Evolutionary conservation across 2,329 filamentous ascomycete species (phyloP).

Genomic region (Pseudogymnoascus sp.): DNA sequence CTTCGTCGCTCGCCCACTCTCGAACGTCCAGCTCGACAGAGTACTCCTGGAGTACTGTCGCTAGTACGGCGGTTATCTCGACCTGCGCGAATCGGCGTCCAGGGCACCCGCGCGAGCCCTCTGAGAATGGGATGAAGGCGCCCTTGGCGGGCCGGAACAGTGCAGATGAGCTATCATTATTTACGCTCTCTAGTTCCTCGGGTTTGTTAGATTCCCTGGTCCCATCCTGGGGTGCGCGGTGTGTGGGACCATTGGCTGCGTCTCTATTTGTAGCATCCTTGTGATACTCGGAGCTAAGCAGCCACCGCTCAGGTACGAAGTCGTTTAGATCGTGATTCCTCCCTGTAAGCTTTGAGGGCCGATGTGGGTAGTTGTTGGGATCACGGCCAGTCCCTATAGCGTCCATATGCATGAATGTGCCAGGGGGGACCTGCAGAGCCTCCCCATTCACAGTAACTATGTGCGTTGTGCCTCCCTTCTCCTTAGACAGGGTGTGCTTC

Average conservation of each 20-base stretch:
- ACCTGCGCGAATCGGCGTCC: slow-evolving; percentile 30
- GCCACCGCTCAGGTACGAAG: slow-evolving; percentile 50
- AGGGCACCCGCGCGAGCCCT: slow-evolving; percentile 25
- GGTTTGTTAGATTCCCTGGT: not conserved
- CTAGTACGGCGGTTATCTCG: slow-evolving; percentile 27
- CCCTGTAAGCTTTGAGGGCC: slow-evolving; percentile 10
- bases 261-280: slow-evolving; percentile 25
- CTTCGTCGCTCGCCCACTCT: slow-evolving; percentile 22
- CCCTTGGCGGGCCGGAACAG: slow-evolving; percentile 22
- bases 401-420: slow-evolving; percentile 36
- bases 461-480: slow-evolving; percentile 13
- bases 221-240: not conserved
- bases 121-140: slow-evolving; percentile 22
- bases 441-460: slow-evolving; percentile 15
- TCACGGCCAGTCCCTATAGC: slow-evolving; percentile 41
- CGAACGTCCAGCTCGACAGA: slow-evolving; percentile 23
- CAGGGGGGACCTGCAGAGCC: slow-evolving; percentile 15
- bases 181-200: not conserved
- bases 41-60: slow-evolving; percentile 20
- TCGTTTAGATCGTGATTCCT: slow-evolving; percentile 34
- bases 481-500: slow-evolving; percentile 32
- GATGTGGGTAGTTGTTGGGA: slow-evolving; percentile 44
- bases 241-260: not conserved
- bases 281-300: slow-evolving; percentile 21
- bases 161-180: not conserved